Base-by-base conservation (phyloP, 768 basidiomycete genomes). In the Dioszegia hungarica region DNA sequence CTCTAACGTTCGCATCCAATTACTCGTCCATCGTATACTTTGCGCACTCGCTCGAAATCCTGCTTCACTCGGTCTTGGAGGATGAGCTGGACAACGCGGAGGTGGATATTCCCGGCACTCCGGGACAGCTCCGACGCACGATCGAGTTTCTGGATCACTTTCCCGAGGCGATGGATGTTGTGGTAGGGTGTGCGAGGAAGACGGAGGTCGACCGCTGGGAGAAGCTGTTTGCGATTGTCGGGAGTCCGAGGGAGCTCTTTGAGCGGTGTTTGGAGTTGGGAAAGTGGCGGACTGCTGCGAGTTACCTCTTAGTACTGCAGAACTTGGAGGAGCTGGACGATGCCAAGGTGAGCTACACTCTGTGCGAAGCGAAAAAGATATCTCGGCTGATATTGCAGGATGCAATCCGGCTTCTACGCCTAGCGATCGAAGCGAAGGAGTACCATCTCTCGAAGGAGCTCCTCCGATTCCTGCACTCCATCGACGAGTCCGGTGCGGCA, bases 91-190 rank as follows among this genome's bases (percentile, higher is more conserved):
- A 75, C 29, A 56, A 63, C 0, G 49, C 43, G 14, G 9, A 24
- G 5, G 56, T 54, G 22, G 37, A 36, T 9, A 17, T 37, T 27
- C 20, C 36, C n/a, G 17, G 22, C 40, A 31, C 28, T 5, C 15
- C 5, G 10, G 33, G 27, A 15, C 24, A 44, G 15, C 77, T 97
- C 28, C 81, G 85, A 0, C 79, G 80, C 1, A 86, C 88, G 9
- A 81, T 98, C 60, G 88, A 90, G 61, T 97, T 99, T 68, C 78
- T 99, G 62, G 95, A 99, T 68, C 85, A 97, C 72, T 98, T 98
- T 70, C 89, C 93, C 59, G 87, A 83, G 50, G 83, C 87, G 5
- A 77, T 97, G 54, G 91, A 97, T 57, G 92, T 98, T 6, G 89
- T 98, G 12, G 93, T 97, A 10, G 86, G 89, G 5, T 97, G 94